These are phyloP conservation scores for Cercospora zeina DNA, from an alignment of 2,329 filamentous ascomycete genomes.

Conservation along the genomic window DNA sequence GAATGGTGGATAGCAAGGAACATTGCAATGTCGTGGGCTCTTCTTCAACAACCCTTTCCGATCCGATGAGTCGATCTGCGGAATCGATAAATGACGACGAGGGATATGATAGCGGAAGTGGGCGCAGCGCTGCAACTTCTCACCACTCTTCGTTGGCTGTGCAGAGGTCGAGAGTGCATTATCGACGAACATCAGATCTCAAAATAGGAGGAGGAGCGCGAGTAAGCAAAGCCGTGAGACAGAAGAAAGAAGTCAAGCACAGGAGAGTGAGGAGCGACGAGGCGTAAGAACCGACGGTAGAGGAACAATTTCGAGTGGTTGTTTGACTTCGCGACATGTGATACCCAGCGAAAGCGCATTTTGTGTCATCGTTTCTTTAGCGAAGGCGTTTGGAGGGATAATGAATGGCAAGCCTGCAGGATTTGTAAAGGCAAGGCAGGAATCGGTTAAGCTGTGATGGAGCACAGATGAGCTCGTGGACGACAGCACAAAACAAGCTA, in stretches of 20 bases:
- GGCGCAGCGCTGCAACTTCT: constrained; percentile 21
- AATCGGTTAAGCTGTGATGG: background rate
- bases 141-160: constrained; percentile 29
- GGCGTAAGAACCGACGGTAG: constrained; percentile 15
- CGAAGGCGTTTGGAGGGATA: constrained; percentile 22
- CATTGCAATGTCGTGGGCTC: constrained; percentile 42
- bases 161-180: constrained; percentile 22
- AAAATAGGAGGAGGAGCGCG: constrained; percentile 29
- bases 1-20: constrained; percentile 46
- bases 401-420: background rate
- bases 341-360: background rate
- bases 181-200: constrained; percentile 31
- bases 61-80: background rate
- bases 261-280: constrained; percentile 28
- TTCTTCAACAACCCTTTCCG: background rate
- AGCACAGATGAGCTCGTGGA: constrained; percentile 1
- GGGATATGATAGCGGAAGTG: constrained; percentile 33
- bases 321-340: constrained; percentile 2
- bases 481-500: background rate
- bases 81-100: constrained; percentile 30
- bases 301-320: background rate
- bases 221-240: constrained; percentile 33
- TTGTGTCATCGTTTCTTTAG: constrained; percentile 15
- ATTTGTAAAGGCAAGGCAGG: background rate
- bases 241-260: constrained; percentile 29